These are phyloP conservation scores for Phanerodontia chrysosporium DNA, from an alignment of 768 basidiomycete genomes.

Conservation along the genomic window DNA sequence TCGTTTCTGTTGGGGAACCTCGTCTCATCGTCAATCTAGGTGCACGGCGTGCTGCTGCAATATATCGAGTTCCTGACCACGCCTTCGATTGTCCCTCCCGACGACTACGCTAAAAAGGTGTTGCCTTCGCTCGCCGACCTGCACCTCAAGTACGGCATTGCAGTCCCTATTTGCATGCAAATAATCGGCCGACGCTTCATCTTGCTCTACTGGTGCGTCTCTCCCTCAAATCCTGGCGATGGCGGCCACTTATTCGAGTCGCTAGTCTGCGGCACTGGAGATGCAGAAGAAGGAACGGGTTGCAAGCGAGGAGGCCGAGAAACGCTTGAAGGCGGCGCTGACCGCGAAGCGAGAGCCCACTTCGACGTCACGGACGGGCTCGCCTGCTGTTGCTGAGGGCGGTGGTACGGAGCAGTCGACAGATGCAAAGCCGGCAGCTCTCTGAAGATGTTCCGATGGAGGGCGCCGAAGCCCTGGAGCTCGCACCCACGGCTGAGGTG, in stretches of 20 bases:
- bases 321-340: slow-evolving; percentile 74
- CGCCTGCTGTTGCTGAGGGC: slow-evolving; percentile 41
- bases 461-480: slow-evolving; percentile 13
- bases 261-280: slow-evolving; percentile 56
- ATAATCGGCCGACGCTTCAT: slow-evolving; percentile 83
- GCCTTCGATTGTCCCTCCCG: slow-evolving; percentile 57
- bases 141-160: slow-evolving; percentile 72
- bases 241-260: background rate
- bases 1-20: slow-evolving; percentile 10
- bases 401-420: slow-evolving; percentile 25
- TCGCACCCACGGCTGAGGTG: slow-evolving; percentile 7
- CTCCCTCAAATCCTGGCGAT: background rate
- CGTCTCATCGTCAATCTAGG: slow-evolving; percentile 42
- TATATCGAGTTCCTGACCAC: slow-evolving; percentile 85
- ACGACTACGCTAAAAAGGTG: slow-evolving; percentile 71
- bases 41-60: slow-evolving; percentile 88
- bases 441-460: slow-evolving; percentile 17
- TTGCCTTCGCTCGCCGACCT: slow-evolving; percentile 75
- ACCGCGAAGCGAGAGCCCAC: slow-evolving; percentile 72
- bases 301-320: slow-evolving; percentile 75
- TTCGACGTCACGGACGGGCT: slow-evolving; percentile 55
- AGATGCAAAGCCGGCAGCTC: slow-evolving; percentile 17
- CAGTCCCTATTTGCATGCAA: slow-evolving; percentile 89
- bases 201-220: slow-evolving; percentile 51
- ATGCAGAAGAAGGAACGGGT: slow-evolving; percentile 65